Evolutionary conservation across 2,329 filamentous ascomycete genomes (phyloP), one percentile per base, ranked within the genome.

Genomic region (Truncatella angustata): DNA sequence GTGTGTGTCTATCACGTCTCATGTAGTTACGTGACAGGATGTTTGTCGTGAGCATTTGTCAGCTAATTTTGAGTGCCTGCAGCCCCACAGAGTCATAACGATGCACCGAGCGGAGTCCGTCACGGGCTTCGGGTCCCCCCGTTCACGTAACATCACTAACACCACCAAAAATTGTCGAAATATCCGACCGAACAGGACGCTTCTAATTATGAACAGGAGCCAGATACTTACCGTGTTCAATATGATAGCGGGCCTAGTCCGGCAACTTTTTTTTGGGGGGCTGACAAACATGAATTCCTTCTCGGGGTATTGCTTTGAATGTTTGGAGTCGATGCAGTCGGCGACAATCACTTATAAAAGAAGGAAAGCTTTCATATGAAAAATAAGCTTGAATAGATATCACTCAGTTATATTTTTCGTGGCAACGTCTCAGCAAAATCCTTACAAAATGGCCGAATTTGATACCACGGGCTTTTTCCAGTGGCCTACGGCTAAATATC

Each of bases 141-240:
- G 58, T 16, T 58, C 57, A 32, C 56, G 58, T 18, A 60, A 55
- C 40, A 49, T 52, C 40, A 60, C 35, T 2, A 54, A 37, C 14
- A 20, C 18, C 12, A 18, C 18, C 20, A 12, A 30, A 12, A 18
- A 26, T n/a, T 16, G 24, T 18, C 45, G n/a, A 37, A 11, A n/a
- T 20, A 4, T 37, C 12, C 30, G n/a, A n/a, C 6, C 6, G n/a
- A 23, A 21, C 32, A 16, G 40, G 12, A 18, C 16, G 24, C 21
- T 16, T 7, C 9, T 9, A 39, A 9, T 39, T 20, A 9, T 16
- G 9, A 39, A 9, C 9, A n/a, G 14, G 9, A 16, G 36, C 10
- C 16, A 3, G n/a, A 39, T n/a, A 39, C 36, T 39, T n/a, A n/a
- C n/a, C n/a, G n/a, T n/a, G n/a, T n/a, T n/a, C n/a, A n/a, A n/a